Evolutionary conservation across 208 protist species (phyloP), one percentile per base, ranked within the genome.

Genomic region (Leishmania turanica): DNA sequence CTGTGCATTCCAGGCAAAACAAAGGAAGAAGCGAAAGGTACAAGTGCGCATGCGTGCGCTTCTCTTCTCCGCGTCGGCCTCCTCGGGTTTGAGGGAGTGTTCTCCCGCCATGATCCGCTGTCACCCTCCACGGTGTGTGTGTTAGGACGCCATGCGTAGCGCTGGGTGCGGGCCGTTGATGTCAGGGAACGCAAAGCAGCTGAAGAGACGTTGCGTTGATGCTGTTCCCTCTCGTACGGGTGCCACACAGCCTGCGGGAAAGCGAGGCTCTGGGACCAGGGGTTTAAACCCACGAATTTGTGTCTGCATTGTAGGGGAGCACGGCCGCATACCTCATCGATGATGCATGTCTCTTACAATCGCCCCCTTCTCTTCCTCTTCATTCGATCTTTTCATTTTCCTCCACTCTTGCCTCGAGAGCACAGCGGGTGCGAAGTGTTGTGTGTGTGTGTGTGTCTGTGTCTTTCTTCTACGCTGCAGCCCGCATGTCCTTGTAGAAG

Each of bases 1-100:
- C 58, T 64, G 27, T 34, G 54, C 58, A 64, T 34, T 72, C 2
- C 17, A 53, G 73, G 60, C 42, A 17, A 51, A 58, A 75, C 45
- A 42, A 65, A 60, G 40, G 82, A 47, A 71, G n/a, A n/a, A 58
- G 49, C 34, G 82, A 47, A 62, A 77, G 47, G 27, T 62, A 17
- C 60, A 27, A 74, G 17, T 42, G 1, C 11, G 58, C 13, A 31
- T 27, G n/a, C n/a, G 58, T 17, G n/a, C 8, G 1, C 27, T 34
- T 31, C 34, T 9, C 58, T 45, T 45, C 42, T 34, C 34, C 3
- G 58, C 58, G 24, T 34, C 58, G 58, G n/a, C 27, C 58, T 64
- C 27, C 58, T 27, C 27, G 27, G n/a, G 40, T 9, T 11, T 21
- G 62, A 3, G 56, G 56, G 7, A 21, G 27, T 31, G 0, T 11